These are phyloP conservation scores for Kwoniella sp. DNA, from an alignment of 768 basidiomycete genomes.

Conservation along the genomic window DNA sequence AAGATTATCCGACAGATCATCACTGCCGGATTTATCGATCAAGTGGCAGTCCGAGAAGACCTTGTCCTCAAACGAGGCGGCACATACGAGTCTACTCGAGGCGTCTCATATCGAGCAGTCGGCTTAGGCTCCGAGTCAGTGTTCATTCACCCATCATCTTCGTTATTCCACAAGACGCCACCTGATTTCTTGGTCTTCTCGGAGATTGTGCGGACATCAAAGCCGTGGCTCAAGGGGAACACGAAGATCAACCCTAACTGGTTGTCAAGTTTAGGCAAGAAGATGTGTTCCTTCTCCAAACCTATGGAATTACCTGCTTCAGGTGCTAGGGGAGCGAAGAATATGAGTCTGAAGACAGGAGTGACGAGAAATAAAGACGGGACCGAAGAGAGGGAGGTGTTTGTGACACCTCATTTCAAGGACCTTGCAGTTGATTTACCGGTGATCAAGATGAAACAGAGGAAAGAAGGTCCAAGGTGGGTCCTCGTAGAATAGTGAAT, in stretches of 20 bases:
- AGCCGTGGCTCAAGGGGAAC: slow-evolving; percentile 68
- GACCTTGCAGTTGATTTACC: slow-evolving; percentile 86
- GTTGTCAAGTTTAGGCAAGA: slow-evolving; percentile 76
- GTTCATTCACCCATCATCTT: slow-evolving; percentile 88
- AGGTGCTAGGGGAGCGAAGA: not conserved
- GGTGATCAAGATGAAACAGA: slow-evolving; percentile 62
- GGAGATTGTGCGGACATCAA: slow-evolving; percentile 83
- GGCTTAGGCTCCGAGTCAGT: slow-evolving; percentile 75
- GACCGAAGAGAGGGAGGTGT: slow-evolving; percentile 60
- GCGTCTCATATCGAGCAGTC: slow-evolving; percentile 78
- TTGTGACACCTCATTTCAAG: slow-evolving; percentile 82
- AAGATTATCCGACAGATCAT: slow-evolving; percentile 87
- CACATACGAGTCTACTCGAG: slow-evolving; percentile 70
- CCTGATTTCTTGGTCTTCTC: slow-evolving; percentile 85
- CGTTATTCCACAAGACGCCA: slow-evolving; percentile 67
- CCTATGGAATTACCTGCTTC: slow-evolving; percentile 63
- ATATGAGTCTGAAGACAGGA: slow-evolving; percentile 17
- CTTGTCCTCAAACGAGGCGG: slow-evolving; percentile 68
- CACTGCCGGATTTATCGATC: slow-evolving; percentile 88
- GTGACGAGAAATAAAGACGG: slow-evolving; percentile 56
- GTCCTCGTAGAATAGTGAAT: slow-evolving; percentile 47
- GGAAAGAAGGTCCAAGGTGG: slow-evolving; percentile 56
- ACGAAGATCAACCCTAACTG: slow-evolving; percentile 86
- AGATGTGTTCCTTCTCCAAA: slow-evolving; percentile 86
- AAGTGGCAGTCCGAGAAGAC: slow-evolving; percentile 89